Base-by-base conservation (phyloP, 176 grass and related monocot species). In the Ensete ventricosum region DNA sequence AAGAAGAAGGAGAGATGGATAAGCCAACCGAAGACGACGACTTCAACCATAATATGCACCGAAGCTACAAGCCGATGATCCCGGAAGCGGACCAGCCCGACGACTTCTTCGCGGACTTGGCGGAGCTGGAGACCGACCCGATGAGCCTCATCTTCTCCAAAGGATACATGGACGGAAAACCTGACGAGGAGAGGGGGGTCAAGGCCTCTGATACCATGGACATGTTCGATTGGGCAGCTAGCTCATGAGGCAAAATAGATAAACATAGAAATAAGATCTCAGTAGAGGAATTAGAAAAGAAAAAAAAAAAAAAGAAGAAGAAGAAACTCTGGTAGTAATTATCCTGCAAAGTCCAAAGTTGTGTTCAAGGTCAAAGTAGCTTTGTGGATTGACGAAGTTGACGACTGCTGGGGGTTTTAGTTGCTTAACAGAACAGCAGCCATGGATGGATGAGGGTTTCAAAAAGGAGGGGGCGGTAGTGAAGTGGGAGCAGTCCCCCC, bases 181-280 rank as follows among this genome's bases (percentile, higher is more conserved):
- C 62, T 1, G 77, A 55, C 49, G 81, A 80, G 55, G 66, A 76
- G 76, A 82, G 19, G 9, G 76, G 34, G 58, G 73, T 73, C 16
- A 77, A 68, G 53, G 55, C 65, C 17, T 50, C 84, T 34, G 82
- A 89, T 67, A 76, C 81, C 62, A 84, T 95, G 75, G 81, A 81
- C 69, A 74, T 74, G 53, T 57, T 74, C 2, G 72, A 74, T 54
- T 74, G 71, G 43, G 20, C 14, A 24, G 51, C 11, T 16, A 52
- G 26, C 66, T 48, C 23, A 10, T 19, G 14, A 7, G n/a, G 8
- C 9, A 50, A 8, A 50, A 14, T 17, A 9, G 14, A 72, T 20
- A 11, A 23, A 10, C 19, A 22, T 21, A 43, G 25, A 23, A 53
- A 72, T 19, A 54, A 72, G 70, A 72, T 26, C 65, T 43, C 26